Percentiles rank a stretch among this genome's conserved stretches.
phyloP scores from a whole-genome alignment of 1,139 yeast species.

The Magnusiomyces tetraspermus region DNA sequence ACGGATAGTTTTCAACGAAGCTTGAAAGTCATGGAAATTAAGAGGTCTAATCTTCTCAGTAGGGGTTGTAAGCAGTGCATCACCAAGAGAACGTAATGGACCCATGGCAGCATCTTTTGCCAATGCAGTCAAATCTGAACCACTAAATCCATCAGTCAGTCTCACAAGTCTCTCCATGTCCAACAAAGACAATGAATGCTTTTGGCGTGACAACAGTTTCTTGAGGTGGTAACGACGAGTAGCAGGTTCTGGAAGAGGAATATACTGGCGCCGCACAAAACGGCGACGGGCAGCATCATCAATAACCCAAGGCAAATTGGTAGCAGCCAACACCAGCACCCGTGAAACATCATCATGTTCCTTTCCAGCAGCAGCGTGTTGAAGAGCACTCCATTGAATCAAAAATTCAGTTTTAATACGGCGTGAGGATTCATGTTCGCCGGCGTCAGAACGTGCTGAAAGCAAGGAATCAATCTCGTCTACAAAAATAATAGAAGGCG shows the following conservation, averaged over 20 bases:
- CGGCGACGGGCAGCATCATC: constrained; percentile 97
- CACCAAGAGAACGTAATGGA: constrained; percentile 85
- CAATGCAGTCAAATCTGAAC: constrained; percentile 88
- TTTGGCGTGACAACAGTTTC: constrained; percentile 65
- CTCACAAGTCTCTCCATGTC: constrained; percentile 55
- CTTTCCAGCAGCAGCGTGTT: constrained; percentile 83
- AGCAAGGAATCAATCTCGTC: constrained; percentile 93
- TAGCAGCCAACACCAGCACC: constrained; percentile 89
- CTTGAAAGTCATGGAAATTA: constrained; percentile 61
- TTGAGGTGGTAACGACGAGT: constrained; percentile 67
- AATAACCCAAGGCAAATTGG: constrained; percentile 95
- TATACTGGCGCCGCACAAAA: constrained; percentile 86
- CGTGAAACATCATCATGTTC: constrained; percentile 51
- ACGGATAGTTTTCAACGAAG: constrained; percentile 70
- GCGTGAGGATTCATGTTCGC: constrained; percentile 90
- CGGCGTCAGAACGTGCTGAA: constrained; percentile 69
- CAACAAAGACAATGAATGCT: constrained; percentile 49
- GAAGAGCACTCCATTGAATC: constrained; percentile 91
- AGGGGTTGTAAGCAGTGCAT: constrained; percentile 71
- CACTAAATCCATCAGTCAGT: constrained; percentile 75
- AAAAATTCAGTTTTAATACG: constrained; percentile 89
- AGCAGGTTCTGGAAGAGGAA: constrained; percentile 85
- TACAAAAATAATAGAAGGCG: constrained; percentile 90
- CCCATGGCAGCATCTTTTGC: constrained; percentile 99
- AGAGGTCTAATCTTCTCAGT: constrained; percentile 82